Evolutionary conservation across 768 basidiomycete species (phyloP).

Genomic region (Lactarius hengduanensis): DNA sequence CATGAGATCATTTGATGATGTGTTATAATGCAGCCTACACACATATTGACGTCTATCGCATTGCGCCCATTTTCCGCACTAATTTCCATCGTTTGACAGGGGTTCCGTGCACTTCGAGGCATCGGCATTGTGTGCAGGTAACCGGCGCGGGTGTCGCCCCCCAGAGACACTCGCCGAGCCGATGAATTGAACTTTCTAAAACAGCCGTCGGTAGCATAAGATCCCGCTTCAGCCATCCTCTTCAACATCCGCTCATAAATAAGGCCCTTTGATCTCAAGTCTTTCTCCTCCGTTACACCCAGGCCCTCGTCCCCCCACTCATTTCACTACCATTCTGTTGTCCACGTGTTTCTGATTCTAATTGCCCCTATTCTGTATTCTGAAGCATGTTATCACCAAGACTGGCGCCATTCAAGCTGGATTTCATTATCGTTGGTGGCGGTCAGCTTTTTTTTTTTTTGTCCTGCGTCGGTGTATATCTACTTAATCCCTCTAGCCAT

Average conservation of each 20-base stretch:
- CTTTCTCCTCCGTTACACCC: background rate
- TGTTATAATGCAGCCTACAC: too few relatives aligned
- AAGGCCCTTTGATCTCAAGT: background rate
- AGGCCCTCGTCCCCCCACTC: background rate
- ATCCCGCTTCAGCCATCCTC: background rate
- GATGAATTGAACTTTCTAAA: conserved; percentile 19
- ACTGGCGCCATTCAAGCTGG: conserved; percentile 16
- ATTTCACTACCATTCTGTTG: background rate
- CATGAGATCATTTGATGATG: too few relatives aligned
- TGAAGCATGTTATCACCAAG: conserved; percentile 11
- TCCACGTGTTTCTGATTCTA: background rate
- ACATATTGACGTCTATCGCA: background rate
- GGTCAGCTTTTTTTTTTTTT: conserved; percentile 8
- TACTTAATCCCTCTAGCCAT: conserved; percentile 16
- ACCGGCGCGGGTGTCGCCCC: background rate
- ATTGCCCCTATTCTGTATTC: background rate
- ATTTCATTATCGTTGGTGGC: conserved; percentile 29
- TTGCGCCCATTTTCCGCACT: background rate
- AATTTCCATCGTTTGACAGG: background rate
- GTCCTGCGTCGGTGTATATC: background rate
- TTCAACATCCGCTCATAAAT: conserved; percentile 7
- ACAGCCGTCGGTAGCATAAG: background rate
- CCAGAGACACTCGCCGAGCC: conserved; percentile 1
- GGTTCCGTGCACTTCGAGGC: conserved; percentile 7
- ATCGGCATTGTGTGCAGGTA: background rate